A percentile compares a stretch with the other conserved stretches of the same genome.
Evolutionary conservation across 169 alveolate genomes (phyloP).

Genomic region (Sarcocystis neurona): DNA sequence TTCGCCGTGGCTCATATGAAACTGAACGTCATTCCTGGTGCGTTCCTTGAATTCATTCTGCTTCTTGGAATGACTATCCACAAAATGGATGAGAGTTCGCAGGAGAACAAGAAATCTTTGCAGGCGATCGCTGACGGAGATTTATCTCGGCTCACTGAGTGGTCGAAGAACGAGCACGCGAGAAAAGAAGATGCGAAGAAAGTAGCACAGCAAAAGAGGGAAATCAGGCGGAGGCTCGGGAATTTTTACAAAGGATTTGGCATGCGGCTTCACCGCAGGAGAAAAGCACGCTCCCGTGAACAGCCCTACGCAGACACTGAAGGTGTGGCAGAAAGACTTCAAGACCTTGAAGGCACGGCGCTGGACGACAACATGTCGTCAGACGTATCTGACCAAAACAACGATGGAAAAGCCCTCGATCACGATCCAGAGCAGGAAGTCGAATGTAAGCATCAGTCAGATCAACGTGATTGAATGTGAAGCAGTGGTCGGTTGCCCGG

Average conservation of each 20-base stretch:
- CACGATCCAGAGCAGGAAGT: too few species aligned
- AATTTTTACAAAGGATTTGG: too few species aligned
- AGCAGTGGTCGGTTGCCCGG: too few species aligned
- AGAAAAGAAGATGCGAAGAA: slow-evolving; percentile 2
- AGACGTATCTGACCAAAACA: too few species aligned
- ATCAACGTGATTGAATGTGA: too few species aligned
- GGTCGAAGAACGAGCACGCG: slow-evolving; percentile 36
- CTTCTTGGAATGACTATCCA: slow-evolving; percentile 49
- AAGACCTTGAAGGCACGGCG: slow-evolving; percentile 33
- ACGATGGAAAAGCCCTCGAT: too few species aligned
- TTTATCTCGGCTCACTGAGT: slow-evolving; percentile 49
- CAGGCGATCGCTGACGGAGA: slow-evolving; percentile 63
- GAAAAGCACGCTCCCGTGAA: not conserved
- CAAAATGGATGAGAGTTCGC: slow-evolving; percentile 48
- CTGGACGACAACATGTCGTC: not conserved
- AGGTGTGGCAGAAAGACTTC: not conserved
- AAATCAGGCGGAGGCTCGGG: too few species aligned
- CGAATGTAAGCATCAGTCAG: too few species aligned
- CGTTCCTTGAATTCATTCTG: slow-evolving; percentile 55
- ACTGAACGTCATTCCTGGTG: slow-evolving; percentile 76
- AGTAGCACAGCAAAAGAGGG: not conserved
- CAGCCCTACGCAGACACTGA: too few species aligned
- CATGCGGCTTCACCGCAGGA: not conserved
- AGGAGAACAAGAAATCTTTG: slow-evolving; percentile 49
- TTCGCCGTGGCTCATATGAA: slow-evolving; percentile 77